Evolutionary conservation across 495 filamentous ascomycete species (phyloP), one percentile per base, ranked within the genome.

Genomic region (Xylaria grammica): DNA sequence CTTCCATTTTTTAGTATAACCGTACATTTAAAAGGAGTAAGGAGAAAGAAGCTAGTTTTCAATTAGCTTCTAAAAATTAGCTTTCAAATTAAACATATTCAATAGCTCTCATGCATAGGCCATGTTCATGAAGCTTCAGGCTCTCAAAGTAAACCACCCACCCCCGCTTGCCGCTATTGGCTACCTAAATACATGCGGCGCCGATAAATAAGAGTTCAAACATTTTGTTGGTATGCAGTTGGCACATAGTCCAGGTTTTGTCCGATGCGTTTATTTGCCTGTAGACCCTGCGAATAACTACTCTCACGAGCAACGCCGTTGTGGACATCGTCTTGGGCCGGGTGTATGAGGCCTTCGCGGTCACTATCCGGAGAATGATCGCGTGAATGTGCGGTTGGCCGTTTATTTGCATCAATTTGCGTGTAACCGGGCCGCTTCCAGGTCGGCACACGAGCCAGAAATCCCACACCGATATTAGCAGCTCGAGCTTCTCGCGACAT

Each of bases 351-450:
- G 5, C 62, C 57, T 22, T 61, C 57, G 29, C 65, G 63, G 8
- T 70, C 68, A 46, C 46, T 52, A 0, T 62, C 68, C 8, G 51
- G 61, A 13, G 67, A 64, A 22, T 20, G 17, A 20, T 50, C 45
- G 30, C 45, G 65, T 1, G 42, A 48, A 22, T 54, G 58, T 17
- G 58, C 30, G 17, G 17, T 48, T 10, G 70, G 45, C 17, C 60
- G 58, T 20, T 48, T 66, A 38, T 76, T 73, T 49, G 69, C 68
- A 46, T 78, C 75, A 50, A 79, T 57, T 62, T 74, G 72, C 11
- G 70, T 69, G 40, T 80, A 80, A 51, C 71, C 74, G 60, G 76
- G 76, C 3, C 63, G 68, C 10, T 58, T 52, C 62, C 66, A 69
- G n/a, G 67, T 67, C 0, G 67, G 69, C 4, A 75, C 38, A 4